Base-by-base conservation (phyloP, 176 grass and related monocot species). In the Oryza coarctata region DNA sequence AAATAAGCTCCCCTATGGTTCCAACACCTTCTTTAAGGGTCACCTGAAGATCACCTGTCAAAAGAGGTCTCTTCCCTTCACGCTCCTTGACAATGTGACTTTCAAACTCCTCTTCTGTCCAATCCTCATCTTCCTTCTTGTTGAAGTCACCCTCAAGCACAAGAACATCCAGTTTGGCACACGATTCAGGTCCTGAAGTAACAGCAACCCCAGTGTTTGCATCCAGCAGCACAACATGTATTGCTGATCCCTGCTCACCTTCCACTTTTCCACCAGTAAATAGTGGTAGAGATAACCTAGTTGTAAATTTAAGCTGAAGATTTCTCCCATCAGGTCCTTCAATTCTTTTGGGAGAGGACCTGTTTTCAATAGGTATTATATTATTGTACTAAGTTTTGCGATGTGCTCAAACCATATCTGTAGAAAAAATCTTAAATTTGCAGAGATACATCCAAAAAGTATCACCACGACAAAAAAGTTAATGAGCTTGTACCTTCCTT, bases 1-100 rank as follows among this genome's bases (percentile, higher is more conserved):
- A 97, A 64, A 89, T 94, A 82, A 97, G 88, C 82, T 97, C 94
- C 64, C 94, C 94, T 80, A 97, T 83, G 34, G 91, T 97, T 65
- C 94, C 94, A 79, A 97, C 91, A 82, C 94, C 94, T 88, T 97
- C 94, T 90, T 97, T 97, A 78, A 97, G 92, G 79, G 81, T 93
- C 38, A 94, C 91, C 82, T 89, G 89, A 9, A 97, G 88, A 18
- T 97, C 94, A 82, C 94, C 94, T 55, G 94, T 97, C 79, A 97
- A 85, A 83, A 97, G 91, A 79, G 94, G 94, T 6, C 94, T 88
- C 85, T 97, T 97, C 70, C 94, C 94, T 87, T 97, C 91, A 55
- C 94, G 91, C 73, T 97, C 94, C 86, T 94, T 97, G 61, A 97
- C 94, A 29, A 88, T 86, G 60, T 97, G 77, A 63, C 60, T 84